Evolutionary conservation across 768 basidiomycete species (phyloP).

Genomic region (Rhodosporidiobolus odoratus): DNA sequence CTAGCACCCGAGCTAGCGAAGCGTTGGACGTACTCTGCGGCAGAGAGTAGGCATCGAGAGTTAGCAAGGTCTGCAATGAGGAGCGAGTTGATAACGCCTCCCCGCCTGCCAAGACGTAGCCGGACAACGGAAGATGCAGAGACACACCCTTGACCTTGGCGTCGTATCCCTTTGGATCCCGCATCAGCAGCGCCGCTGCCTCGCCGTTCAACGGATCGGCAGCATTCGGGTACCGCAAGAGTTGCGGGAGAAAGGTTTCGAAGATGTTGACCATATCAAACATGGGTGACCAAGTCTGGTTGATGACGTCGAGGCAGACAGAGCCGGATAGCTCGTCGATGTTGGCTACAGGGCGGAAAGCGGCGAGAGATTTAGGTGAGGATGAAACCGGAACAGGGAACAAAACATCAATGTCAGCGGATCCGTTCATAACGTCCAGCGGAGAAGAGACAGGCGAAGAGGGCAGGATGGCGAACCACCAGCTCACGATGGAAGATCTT

Average conservation of each 20-base stretch:
- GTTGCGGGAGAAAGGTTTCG: constrained; percentile 93
- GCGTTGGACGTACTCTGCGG: constrained; percentile 83
- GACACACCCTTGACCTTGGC: constrained; percentile 78
- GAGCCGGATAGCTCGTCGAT: constrained; percentile 98
- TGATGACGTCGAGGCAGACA: constrained; percentile 96
- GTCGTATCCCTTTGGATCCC: constrained; percentile 93
- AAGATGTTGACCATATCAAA: constrained; percentile 99
- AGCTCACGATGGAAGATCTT: constrained; percentile 60
- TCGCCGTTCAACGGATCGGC: constrained; percentile 97
- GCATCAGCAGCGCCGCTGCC: constrained; percentile 93
- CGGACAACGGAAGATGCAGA: neutral
- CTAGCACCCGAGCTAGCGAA: constrained; percentile 87
- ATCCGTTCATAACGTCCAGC: too few species aligned
- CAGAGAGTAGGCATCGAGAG: neutral
- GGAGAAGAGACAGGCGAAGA: too few species aligned
- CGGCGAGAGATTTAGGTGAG: neutral
- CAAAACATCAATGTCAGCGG: too few species aligned
- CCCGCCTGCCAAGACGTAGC: too few species aligned
- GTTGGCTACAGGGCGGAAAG: constrained; percentile 55
- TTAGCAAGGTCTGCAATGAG: neutral
- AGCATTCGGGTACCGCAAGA: constrained; percentile 95
- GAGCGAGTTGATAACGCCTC: neutral
- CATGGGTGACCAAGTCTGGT: constrained; percentile 99
- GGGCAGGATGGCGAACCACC: neutral
- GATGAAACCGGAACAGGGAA: neutral